These are phyloP conservation scores for Hemileccinum impolitum DNA, from an alignment of 768 basidiomycete species.

Conservation along the genomic window DNA sequence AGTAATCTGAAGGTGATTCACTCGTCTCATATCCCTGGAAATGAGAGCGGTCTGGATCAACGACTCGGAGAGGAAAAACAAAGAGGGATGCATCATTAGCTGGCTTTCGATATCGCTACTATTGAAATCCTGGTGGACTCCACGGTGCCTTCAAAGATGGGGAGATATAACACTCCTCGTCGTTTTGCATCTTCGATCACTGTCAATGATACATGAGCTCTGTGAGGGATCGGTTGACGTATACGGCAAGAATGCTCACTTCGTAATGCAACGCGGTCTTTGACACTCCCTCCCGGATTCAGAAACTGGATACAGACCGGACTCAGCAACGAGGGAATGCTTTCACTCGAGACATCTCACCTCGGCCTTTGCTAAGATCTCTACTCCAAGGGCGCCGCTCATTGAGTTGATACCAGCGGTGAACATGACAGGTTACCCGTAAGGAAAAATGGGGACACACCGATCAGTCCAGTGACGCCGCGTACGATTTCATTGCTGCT, in stretches of 20 bases:
- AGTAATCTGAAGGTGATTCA: too few relatives aligned
- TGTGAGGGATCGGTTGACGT: background rate
- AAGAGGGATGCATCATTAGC: conserved; percentile 42
- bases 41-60: too few relatives aligned
- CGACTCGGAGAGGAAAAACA: too few relatives aligned
- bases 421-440: too few relatives aligned
- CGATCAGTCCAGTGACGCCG: too few relatives aligned
- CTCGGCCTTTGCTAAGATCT: conserved; percentile 95
- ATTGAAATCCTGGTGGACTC: conserved; percentile 96
- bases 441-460: too few relatives aligned
- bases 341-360: conserved; percentile 36
- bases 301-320: conserved; percentile 74
- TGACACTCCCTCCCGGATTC: conserved; percentile 96
- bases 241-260: conserved; percentile 47
- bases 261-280: conserved; percentile 91
- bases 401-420: conserved; percentile 91
- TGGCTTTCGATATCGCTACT: conserved; percentile 86
- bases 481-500: too few relatives aligned
- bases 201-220: conserved; percentile 29
- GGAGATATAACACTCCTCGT: conserved; percentile 74
- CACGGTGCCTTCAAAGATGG: conserved; percentile 96
- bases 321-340: background rate
- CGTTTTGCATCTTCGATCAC: conserved; percentile 95
- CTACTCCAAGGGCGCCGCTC: conserved; percentile 87
- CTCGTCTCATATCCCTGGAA: too few relatives aligned